phyloP scores from a whole-genome alignment of 345 rosid genomes.

The Arabidopsis arenosa region DNA sequence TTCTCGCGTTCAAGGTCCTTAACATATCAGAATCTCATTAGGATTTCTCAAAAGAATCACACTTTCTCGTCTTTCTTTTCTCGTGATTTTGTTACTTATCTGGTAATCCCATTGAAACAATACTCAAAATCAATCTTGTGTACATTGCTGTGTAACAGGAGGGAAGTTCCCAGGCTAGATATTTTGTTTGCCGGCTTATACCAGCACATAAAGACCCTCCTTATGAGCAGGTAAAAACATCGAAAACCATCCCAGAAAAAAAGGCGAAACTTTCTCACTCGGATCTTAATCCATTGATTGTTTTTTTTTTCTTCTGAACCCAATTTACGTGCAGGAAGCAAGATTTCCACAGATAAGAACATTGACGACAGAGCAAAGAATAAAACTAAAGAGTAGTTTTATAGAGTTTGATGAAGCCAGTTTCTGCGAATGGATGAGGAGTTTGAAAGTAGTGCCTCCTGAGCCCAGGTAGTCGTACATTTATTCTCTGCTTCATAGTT shows the following conservation, averaged over 20 bases:
- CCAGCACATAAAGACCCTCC: conserved; percentile 99
- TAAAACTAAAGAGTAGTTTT: conserved; percentile 80
- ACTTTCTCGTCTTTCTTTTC: neutral
- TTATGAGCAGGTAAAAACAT: conserved; percentile 79
- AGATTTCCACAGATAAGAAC: conserved; percentile 84
- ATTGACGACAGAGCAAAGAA: conserved; percentile 67
- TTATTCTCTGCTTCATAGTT: neutral
- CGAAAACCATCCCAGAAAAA: neutral
- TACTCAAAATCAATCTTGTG: conserved; percentile 23
- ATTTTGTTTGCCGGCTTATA: conserved; percentile 87
- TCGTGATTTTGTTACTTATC: neutral
- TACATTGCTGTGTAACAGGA: conserved; percentile 59
- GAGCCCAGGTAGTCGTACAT: conserved; percentile 56
- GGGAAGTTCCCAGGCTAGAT: conserved; percentile 95
- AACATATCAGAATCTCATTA: conserved; percentile 3
- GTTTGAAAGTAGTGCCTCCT: conserved; percentile 77
- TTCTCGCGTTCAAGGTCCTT: conserved; percentile 91
- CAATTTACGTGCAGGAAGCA: conserved; percentile 70
- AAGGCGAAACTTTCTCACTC: neutral
- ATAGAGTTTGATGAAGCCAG: conserved; percentile 91
- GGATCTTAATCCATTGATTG: neutral
- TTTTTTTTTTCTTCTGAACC: neutral
- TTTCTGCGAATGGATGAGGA: conserved; percentile 90
- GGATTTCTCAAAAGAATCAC: conserved; percentile 9
- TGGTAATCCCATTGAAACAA: conserved; percentile 5